These are phyloP conservation scores for Epichloe elymi DNA, from an alignment of 2,329 filamentous ascomycete species.

Conservation along the genomic window DNA sequence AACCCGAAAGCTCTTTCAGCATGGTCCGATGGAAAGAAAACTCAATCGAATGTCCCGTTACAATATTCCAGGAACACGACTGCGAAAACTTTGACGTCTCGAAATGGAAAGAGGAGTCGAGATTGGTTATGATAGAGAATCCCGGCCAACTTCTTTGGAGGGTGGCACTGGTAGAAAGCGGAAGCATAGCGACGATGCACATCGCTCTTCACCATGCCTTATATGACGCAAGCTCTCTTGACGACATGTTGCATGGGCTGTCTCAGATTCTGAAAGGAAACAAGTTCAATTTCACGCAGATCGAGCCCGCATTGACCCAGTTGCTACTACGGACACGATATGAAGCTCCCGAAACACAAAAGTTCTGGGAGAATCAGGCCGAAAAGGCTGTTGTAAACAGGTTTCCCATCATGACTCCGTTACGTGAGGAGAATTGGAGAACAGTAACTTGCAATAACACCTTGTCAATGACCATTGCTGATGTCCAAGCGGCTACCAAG, in stretches of 20 bases:
- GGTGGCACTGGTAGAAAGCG: slow-evolving; percentile 31
- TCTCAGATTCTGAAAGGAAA: slow-evolving; percentile 13
- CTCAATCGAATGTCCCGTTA: slow-evolving; percentile 8
- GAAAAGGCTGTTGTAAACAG: slow-evolving; percentile 43
- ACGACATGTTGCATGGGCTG: slow-evolving; percentile 50
- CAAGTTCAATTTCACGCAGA: slow-evolving; percentile 5
- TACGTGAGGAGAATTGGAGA: slow-evolving; percentile 25
- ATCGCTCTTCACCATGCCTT: slow-evolving; percentile 62
- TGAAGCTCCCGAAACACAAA: slow-evolving; percentile 21
- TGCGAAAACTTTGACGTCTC: neutral
- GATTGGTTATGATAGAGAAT: slow-evolving; percentile 22
- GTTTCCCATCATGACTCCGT: slow-evolving; percentile 67
- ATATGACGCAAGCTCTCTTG: slow-evolving; percentile 70
- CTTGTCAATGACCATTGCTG: slow-evolving; percentile 25
- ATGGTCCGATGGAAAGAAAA: slow-evolving; percentile 51
- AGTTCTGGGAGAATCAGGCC: slow-evolving; percentile 52
- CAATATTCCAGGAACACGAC: neutral
- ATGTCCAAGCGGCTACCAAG: slow-evolving; percentile 44
- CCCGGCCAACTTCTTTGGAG: slow-evolving; percentile 51
- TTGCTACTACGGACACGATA: slow-evolving; percentile 25
- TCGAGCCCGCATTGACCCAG: slow-evolving; percentile 25
- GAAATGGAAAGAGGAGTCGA: slow-evolving; percentile 24
- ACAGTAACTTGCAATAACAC: slow-evolving; percentile 20
- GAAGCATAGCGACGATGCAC: slow-evolving; percentile 21
- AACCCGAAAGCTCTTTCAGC: slow-evolving; percentile 49